These are phyloP conservation scores for Sclerotinia borealis DNA, from an alignment of 2,329 filamentous ascomycete species.

Conservation along the genomic window DNA sequence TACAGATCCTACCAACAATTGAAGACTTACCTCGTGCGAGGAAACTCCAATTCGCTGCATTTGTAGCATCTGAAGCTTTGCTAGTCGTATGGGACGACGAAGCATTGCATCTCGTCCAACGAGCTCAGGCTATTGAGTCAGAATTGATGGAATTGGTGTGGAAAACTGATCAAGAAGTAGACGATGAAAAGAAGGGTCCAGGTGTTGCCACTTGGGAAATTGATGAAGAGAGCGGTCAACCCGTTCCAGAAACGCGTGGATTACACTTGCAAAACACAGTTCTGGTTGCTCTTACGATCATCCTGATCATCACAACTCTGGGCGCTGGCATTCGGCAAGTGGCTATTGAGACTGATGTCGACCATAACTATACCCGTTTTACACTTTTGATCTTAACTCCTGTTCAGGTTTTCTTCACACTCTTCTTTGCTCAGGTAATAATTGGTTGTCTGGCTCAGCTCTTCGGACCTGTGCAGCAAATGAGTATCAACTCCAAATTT, in stretches of 20 bases:
- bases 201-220: slow-evolving; percentile 48
- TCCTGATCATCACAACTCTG: slow-evolving; percentile 58
- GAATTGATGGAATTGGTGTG: slow-evolving; percentile 75
- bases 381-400: slow-evolving; percentile 61
- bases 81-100: slow-evolving; percentile 82
- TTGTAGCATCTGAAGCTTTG: slow-evolving; percentile 64
- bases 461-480: slow-evolving; percentile 67
- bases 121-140: slow-evolving; percentile 66
- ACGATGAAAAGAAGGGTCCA: slow-evolving; percentile 47
- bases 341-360: slow-evolving; percentile 61
- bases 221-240: slow-evolving; percentile 66
- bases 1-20: slow-evolving; percentile 68
- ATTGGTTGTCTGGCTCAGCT: slow-evolving; percentile 69
- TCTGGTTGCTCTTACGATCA: slow-evolving; percentile 60
- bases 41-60: slow-evolving; percentile 76
- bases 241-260: slow-evolving; percentile 57
- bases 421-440: slow-evolving; percentile 77
- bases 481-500: slow-evolving; percentile 72
- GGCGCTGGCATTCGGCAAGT: slow-evolving; percentile 66
- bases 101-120: slow-evolving; percentile 60
- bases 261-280: slow-evolving; percentile 65
- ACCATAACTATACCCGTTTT: slow-evolving; percentile 55
- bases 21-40: slow-evolving; percentile 64
- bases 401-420: slow-evolving; percentile 72
- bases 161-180: slow-evolving; percentile 51